Conservation (phyloP, 148 eudicot genomes). For the Dianthus caryophyllus region DNA sequence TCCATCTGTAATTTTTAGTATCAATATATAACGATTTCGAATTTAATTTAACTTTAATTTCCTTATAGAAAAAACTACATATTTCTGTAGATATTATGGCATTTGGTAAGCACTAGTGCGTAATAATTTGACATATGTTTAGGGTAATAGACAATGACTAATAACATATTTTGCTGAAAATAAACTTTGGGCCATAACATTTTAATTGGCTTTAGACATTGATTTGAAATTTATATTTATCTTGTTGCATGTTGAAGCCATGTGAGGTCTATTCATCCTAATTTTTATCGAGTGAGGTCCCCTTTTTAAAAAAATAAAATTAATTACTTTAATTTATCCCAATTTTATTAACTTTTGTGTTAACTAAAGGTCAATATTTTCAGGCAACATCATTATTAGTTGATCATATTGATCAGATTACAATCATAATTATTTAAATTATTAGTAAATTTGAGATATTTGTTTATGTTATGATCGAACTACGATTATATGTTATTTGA, state of each 20-base stretch:
- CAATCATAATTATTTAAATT: not conserved
- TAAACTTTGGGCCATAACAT: not conserved
- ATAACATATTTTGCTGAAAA: conserved; percentile 1
- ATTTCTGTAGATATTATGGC: too few species aligned
- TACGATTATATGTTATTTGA: too few species aligned
- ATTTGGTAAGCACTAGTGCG: conserved; percentile 21
- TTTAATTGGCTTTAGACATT: conserved; percentile 6
- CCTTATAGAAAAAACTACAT: too few species aligned
- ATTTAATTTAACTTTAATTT: too few species aligned
- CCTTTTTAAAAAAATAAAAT: not conserved
- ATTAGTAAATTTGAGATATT: too few species aligned
- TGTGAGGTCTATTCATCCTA: conserved; percentile 27
- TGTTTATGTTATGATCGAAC: too few species aligned
- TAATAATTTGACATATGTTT: conserved; percentile 18
- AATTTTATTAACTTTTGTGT: not conserved
- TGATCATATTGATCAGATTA: not conserved
- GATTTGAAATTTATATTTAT: conserved; percentile 1
- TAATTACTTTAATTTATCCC: not conserved
- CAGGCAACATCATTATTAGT: not conserved
- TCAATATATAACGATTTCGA: too few species aligned
- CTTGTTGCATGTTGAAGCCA: conserved; percentile 19
- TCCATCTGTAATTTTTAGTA: too few species aligned
- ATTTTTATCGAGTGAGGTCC: conserved; percentile 22
- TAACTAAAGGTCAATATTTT: not conserved
- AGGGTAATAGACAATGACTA: conserved; percentile 11